phyloP scores from a whole-genome alignment of 179 eudicot genomes.

The Silene coronaria region DNA sequence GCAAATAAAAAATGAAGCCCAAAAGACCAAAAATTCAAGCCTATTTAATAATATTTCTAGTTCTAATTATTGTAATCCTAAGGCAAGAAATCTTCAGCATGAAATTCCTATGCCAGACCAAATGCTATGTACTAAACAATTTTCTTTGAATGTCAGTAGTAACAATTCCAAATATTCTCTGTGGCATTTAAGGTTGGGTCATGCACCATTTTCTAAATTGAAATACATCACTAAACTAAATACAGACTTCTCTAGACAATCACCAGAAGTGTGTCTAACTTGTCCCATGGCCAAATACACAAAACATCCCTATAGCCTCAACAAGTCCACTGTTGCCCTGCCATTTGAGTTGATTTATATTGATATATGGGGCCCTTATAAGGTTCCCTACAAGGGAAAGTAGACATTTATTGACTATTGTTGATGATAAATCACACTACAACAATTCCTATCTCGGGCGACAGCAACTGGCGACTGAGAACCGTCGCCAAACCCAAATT shows the following conservation, averaged over 20 bases:
- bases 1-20: not conserved
- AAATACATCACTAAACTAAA: not conserved
- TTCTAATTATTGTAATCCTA: too few species aligned
- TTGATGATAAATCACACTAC: too few species aligned
- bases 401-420: not conserved
- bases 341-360: not conserved
- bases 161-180: too few species aligned
- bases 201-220: not conserved
- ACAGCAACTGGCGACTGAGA: too few species aligned
- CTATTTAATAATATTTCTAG: too few species aligned
- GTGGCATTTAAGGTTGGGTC: not conserved
- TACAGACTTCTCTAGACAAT: too few species aligned
- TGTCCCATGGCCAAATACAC: conserved; percentile 5
- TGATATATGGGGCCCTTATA: not conserved
- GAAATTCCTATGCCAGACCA: too few species aligned
- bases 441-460: too few species aligned
- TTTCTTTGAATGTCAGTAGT: too few species aligned
- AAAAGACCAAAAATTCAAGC: not conserved
- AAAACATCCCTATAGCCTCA: not conserved
- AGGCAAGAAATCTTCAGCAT: too few species aligned
- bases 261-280: not conserved
- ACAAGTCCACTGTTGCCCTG: not conserved
- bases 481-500: too few species aligned
- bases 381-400: not conserved
- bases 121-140: too few species aligned